Percentiles rank a stretch among this genome's conserved stretches.
Evolutionary conservation across 352 stramenopile species (phyloP).

Genomic region (Saprolegnia parasitica): DNA sequence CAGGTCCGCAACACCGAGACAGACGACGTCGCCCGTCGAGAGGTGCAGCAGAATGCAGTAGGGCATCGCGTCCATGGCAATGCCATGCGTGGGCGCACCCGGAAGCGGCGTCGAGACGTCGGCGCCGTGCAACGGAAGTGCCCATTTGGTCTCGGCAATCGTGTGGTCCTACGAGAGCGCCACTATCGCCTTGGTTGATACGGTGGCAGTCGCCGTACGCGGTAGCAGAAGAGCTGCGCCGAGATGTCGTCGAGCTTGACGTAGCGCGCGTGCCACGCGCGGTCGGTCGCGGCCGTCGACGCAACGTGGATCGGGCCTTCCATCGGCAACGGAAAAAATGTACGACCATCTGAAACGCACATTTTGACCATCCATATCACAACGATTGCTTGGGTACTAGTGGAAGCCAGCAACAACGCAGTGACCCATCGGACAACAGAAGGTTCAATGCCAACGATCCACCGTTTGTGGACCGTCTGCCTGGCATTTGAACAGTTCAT

Average conservation of each 20-base stretch:
- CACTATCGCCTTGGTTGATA: background rate
- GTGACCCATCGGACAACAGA: too few relatives aligned
- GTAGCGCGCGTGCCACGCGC: constrained; percentile 45
- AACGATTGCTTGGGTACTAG: too few relatives aligned
- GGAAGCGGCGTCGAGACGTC: constrained; percentile 58
- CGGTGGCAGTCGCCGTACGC: background rate
- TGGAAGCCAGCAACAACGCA: too few relatives aligned
- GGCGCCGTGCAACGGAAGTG: constrained; percentile 40
- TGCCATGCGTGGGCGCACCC: constrained; percentile 43
- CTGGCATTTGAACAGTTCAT: too few relatives aligned
- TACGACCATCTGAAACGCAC: too few relatives aligned
- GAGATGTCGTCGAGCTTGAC: constrained; percentile 66
- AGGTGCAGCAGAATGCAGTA: constrained; percentile 60
- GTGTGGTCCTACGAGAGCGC: constrained; percentile 32
- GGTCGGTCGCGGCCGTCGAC: background rate
- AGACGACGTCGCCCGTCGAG: constrained; percentile 37
- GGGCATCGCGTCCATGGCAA: constrained; percentile 44
- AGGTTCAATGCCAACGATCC: too few relatives aligned
- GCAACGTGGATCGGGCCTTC: background rate
- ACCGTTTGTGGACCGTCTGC: too few relatives aligned
- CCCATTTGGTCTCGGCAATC: constrained; percentile 49
- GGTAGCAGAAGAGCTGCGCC: constrained; percentile 52
- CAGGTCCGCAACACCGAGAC: constrained; percentile 35
- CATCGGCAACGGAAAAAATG: background rate
- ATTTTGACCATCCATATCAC: too few relatives aligned